phyloP scores from a whole-genome alignment of 495 filamentous ascomycete species.

The Penicillium salamii region DNA sequence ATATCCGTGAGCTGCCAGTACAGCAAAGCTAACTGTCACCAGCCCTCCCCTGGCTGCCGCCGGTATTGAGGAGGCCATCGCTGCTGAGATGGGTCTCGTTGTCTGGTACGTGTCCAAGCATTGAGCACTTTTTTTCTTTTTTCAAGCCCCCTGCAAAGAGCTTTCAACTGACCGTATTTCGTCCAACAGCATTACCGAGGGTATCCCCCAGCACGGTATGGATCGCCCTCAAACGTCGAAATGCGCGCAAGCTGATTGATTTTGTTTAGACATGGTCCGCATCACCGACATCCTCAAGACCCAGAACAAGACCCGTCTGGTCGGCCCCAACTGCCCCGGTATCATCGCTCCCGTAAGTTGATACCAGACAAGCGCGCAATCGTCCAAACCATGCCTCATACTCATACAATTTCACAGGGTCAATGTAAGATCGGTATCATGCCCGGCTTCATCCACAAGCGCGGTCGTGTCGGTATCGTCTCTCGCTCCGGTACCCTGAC shows the following conservation, averaged over 20 bases:
- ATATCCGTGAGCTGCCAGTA: not conserved
- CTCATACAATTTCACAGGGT: conserved; percentile 50
- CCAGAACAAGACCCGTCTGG: conserved; percentile 91
- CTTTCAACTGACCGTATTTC: conserved; percentile 8
- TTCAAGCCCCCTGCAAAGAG: conserved; percentile 13
- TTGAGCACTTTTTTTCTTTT: conserved; percentile 7
- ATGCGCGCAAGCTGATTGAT: conserved; percentile 22
- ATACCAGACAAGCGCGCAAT: not conserved
- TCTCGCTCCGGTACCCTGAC: conserved; percentile 97
- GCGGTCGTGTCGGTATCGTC: conserved; percentile 96
- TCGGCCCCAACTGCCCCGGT: conserved; percentile 97
- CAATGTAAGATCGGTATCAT: conserved; percentile 99
- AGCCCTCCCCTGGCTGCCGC: conserved; percentile 87
- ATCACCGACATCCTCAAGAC: conserved; percentile 98
- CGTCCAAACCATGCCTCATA: not conserved
- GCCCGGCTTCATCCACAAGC: conserved; percentile 99
- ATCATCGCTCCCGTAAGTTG: conserved; percentile 80
- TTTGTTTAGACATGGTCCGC: conserved; percentile 85
- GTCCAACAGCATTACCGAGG: conserved; percentile 79
- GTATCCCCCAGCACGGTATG: conserved; percentile 93
- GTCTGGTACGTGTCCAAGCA: conserved; percentile 64
- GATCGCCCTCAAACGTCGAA: not conserved
- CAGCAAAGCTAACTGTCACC: conserved; percentile 13
- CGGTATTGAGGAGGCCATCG: conserved; percentile 95
- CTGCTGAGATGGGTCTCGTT: conserved; percentile 85